phyloP scores from a whole-genome alignment of 805 yeast genomes.

The Pichia paraexigua region DNA sequence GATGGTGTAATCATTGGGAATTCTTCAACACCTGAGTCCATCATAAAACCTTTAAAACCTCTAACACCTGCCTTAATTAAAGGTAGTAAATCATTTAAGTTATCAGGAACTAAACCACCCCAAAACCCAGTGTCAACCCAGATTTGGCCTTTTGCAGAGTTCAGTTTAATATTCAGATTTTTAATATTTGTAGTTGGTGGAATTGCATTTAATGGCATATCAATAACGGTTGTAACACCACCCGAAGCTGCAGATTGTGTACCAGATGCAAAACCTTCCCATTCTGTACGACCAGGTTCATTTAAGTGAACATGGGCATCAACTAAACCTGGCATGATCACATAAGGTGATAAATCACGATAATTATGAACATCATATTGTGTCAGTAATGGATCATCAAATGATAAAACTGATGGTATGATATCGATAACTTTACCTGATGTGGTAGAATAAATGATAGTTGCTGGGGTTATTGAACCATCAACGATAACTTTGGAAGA shows the following conservation, averaged over 20 bases:
- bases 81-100: constrained; percentile 61
- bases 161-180: constrained; percentile 65
- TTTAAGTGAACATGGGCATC: constrained; percentile 92
- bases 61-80: constrained; percentile 80
- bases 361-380: constrained; percentile 36
- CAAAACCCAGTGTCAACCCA: constrained; percentile 95
- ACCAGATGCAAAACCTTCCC: constrained; percentile 98
- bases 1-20: constrained; percentile 71
- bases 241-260: constrained; percentile 93
- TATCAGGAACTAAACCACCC: constrained; percentile 90
- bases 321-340: constrained; percentile 81
- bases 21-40: constrained; percentile 94
- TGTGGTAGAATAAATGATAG: constrained; percentile 50
- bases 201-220: constrained; percentile 93
- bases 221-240: constrained; percentile 92
- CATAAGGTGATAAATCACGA: constrained; percentile 52
- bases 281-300: constrained; percentile 96
- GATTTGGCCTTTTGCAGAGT: constrained; percentile 72
- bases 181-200: constrained; percentile 89
- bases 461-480: constrained; percentile 45
- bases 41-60: constrained; percentile 89
- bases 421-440: constrained; percentile 56
- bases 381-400: constrained; percentile 33
- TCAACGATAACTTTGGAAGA: constrained; percentile 51
- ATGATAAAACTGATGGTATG: constrained; percentile 29